Conservation (phyloP, 306 rosid species). For the Pterocarpus santalinus region DNA sequence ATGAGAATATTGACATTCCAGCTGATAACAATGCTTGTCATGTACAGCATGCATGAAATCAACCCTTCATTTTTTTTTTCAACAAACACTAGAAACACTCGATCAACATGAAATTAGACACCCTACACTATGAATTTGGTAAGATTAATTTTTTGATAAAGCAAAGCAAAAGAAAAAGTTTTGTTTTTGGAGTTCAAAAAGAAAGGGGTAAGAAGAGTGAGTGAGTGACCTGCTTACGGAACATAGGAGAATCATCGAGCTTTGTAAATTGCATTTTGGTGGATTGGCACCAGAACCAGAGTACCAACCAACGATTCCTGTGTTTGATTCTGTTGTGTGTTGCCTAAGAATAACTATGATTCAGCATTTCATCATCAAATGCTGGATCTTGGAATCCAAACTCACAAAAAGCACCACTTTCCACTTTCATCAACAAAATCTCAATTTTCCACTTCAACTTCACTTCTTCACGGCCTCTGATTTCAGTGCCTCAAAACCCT, state of each 20-base stretch:
- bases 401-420: constrained; percentile 19
- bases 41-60: constrained; percentile 36
- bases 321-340: constrained; percentile 23
- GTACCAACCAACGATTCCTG: constrained; percentile 1
- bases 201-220: constrained; percentile 12
- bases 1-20: constrained; percentile 44
- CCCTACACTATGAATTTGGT: not conserved
- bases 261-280: constrained; percentile 89
- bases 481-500: constrained; percentile 41
- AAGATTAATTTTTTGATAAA: not conserved
- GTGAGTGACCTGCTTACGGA: constrained; percentile 93
- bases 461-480: constrained; percentile 5
- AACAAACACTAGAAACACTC: constrained; percentile 26
- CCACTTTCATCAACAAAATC: not conserved
- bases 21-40: not conserved
- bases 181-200: not conserved
- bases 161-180: not conserved
- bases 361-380: constrained; percentile 41
- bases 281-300: not conserved
- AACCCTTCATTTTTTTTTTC: not conserved
- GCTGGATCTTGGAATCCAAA: constrained; percentile 55
- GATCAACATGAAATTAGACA: constrained; percentile 30
- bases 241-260: constrained; percentile 99
- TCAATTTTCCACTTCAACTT: not conserved
- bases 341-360: constrained; percentile 26